Base-by-base conservation (phyloP, 176 grass and related monocot species). In the Oryza meyeriana region DNA sequence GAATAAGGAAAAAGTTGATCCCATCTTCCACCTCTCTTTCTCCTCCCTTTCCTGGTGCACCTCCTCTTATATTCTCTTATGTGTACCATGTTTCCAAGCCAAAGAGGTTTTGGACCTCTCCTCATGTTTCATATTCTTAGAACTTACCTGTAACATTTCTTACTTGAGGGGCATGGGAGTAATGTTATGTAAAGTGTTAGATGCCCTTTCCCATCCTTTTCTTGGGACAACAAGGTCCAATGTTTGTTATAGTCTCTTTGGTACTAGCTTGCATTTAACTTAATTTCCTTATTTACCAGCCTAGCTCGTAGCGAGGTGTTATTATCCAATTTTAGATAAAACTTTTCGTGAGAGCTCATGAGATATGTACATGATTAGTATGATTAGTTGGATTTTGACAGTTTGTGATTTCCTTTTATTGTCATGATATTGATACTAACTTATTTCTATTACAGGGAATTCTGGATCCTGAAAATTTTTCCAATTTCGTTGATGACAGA, bases 391-490 rank as follows among this genome's bases (percentile, higher is more conserved):
- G 32, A 13, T 30, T 22, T 83, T 57, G 31, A 35, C 12, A 64
- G 4, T 44, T 44, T 74, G 10, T 66, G 13, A 41, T 69, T 73
- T 83, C 57, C 41, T 36, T 80, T 71, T 24, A 55, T 47, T 77
- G 25, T 47, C 44, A 71, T 27, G 87, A 73, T 64, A 64, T 84
- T 39, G 38, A 4, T 61, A 76, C 87, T 82, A 79, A 88, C 44
- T 80, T 90, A 47, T 38, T 85, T 90, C 34, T 85, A 75, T 89
- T 72, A 55, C 81, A 94, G 95, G 85, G 76, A 89, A 64, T 91
- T 88, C 75, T 98, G 92, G 88, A 94, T 72, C 90, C 86, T 55
- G 74, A 94, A 84, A 61, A 41, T 40, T 62, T 87, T 86, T 88
- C 92, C 76, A 87, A 74, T 52, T 93, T 94, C 72, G 76, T 76